phyloP scores from a whole-genome alignment of 495 filamentous ascomycete species.

The Podospora didyma region DNA sequence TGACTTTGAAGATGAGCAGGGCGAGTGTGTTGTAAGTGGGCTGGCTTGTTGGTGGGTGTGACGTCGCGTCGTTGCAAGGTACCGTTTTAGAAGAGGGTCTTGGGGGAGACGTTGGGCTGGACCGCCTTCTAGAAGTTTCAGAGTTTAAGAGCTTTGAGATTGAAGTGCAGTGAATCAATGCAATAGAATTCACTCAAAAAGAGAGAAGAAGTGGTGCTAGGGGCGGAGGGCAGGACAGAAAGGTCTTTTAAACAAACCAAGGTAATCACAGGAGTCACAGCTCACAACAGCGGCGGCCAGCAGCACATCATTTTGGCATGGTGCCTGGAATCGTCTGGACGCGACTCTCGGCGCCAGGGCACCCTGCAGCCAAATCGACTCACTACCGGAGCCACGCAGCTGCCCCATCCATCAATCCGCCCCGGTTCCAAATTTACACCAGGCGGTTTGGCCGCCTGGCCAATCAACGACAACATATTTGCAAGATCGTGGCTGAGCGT shows the following conservation, averaged over 20 bases:
- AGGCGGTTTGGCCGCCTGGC: background rate
- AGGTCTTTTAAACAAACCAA: background rate
- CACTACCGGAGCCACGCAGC: background rate
- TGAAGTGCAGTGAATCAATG: too few relatives aligned
- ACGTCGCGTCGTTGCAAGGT: too few relatives aligned
- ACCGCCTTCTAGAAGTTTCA: too few relatives aligned
- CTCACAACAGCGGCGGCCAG: background rate
- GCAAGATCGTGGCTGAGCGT: conserved; percentile 22
- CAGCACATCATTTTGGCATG: background rate
- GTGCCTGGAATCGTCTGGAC: conserved; percentile 2
- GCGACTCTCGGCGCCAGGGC: background rate
- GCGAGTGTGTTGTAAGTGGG: background rate
- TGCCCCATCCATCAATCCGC: background rate
- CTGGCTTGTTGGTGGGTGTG: too few relatives aligned
- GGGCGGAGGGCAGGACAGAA: background rate
- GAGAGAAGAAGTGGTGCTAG: background rate
- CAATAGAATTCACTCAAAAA: too few relatives aligned
- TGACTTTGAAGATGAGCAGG: background rate
- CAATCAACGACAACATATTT: conserved; percentile 22
- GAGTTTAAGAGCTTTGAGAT: too few relatives aligned
- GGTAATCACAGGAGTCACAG: background rate
- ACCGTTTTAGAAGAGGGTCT: too few relatives aligned
- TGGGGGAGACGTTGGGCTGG: too few relatives aligned
- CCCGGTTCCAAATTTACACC: background rate
- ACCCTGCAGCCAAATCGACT: background rate